A percentile compares a stretch with the other conserved stretches of the same genome.
Evolutionary conservation across 257 asterid species (phyloP).

Genomic region (Scutellaria baicalensis): DNA sequence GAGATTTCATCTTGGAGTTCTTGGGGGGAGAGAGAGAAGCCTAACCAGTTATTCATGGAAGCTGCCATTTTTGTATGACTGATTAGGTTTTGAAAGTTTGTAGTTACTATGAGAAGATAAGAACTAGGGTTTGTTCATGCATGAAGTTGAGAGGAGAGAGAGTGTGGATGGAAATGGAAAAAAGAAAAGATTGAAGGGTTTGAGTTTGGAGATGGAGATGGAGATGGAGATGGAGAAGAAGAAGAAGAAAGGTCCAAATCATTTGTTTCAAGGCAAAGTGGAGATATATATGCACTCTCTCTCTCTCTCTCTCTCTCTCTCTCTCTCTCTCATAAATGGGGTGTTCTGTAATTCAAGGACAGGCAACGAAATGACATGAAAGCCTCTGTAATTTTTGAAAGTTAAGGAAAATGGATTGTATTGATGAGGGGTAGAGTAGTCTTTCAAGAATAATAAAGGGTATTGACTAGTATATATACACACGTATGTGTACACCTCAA

Average conservation of each 20-base stretch:
- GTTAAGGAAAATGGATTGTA: not conserved
- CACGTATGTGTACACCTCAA: not conserved
- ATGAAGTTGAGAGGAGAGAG: not conserved
- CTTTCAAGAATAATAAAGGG: not conserved
- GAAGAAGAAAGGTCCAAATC: conserved; percentile 18
- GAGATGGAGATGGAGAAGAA: not conserved
- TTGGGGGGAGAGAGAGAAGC: conserved; percentile 59
- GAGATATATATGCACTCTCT: conserved; percentile 23
- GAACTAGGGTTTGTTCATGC: not conserved
- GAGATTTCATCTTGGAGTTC: conserved; percentile 31
- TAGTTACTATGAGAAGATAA: not conserved
- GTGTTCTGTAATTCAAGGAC: not conserved
- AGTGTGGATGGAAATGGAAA: not conserved
- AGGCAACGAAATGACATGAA: not conserved
- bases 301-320: conserved; percentile 13
- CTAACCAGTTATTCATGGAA: conserved; percentile 61
- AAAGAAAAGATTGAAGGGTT: not conserved
- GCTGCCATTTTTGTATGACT: conserved; percentile 13
- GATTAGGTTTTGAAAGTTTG: too few relatives aligned
- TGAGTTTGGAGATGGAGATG: not conserved
- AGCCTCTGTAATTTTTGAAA: not conserved
- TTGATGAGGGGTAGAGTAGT: not conserved
- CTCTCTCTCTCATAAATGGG: not conserved
- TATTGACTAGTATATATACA: conserved; percentile 2
- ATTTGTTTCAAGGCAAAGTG: conserved; percentile 16